These are phyloP conservation scores for Ochetophila trinervis DNA, from an alignment of 306 rosid genomes.

Conservation along the genomic window DNA sequence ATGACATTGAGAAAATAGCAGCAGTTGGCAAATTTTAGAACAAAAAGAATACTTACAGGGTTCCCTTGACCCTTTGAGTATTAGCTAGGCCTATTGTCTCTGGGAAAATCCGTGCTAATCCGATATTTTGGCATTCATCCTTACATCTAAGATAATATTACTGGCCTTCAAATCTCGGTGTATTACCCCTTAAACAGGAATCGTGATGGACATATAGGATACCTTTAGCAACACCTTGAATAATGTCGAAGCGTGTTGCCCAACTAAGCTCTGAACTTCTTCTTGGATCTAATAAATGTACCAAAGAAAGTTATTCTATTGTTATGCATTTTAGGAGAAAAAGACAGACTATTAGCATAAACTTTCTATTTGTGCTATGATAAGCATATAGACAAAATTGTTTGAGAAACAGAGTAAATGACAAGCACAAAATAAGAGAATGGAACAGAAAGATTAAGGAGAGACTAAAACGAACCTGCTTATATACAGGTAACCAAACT, in stretches of 20 bases:
- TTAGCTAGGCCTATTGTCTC: slow-evolving; percentile 14
- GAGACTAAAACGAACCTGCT: no score
- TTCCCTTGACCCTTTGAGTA: slow-evolving; percentile 27
- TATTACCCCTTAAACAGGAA: slow-evolving; percentile 7
- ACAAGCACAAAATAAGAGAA: no score
- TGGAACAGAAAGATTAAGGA: no score
- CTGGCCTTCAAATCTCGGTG: slow-evolving; percentile 19
- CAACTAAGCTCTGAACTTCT: slow-evolving; percentile 5
- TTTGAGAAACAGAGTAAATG: not conserved
- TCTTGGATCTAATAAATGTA: not conserved
- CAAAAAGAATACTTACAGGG: slow-evolving; percentile 11
- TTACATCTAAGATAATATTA: slow-evolving; percentile 13
- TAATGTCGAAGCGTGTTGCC: slow-evolving; percentile 13
- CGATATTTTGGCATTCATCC: slow-evolving; percentile 30
- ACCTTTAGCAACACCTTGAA: slow-evolving; percentile 14
- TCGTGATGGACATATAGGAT: slow-evolving; percentile 16
- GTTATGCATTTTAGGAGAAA: not conserved
- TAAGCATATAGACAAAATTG: not conserved
- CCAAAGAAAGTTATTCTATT: not conserved
- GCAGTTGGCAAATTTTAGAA: no score
- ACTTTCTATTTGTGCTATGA: no score
- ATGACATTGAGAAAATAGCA: no score
- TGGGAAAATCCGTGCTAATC: slow-evolving; percentile 24
- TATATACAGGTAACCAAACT: no score
- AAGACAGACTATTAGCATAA: no score